A percentile compares a stretch with the other conserved stretches of the same genome.
Evolutionary conservation across 305 asterid genomes (phyloP).

Genomic region (Striga hermonthica): DNA sequence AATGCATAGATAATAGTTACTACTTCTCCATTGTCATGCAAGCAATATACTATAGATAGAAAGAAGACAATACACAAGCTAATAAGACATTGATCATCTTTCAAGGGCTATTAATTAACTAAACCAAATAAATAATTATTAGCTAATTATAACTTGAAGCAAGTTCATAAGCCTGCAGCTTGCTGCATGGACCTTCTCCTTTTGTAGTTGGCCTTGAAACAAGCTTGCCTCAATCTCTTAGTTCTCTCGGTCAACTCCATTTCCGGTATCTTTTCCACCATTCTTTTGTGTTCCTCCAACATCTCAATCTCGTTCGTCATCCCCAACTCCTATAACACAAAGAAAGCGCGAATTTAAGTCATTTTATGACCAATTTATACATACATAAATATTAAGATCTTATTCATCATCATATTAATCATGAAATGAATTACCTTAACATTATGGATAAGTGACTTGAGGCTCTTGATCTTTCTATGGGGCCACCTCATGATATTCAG

Average conservation of each 20-base stretch:
- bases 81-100: too few species aligned
- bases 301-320: slow-evolving; percentile 53
- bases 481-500: slow-evolving; percentile 76
- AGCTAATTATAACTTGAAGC: background rate
- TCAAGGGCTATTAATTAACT: too few species aligned
- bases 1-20: too few species aligned
- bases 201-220: slow-evolving; percentile 88
- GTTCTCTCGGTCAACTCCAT: slow-evolving; percentile 73
- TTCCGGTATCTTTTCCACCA: slow-evolving; percentile 61
- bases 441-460: slow-evolving; percentile 62
- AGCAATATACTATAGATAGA: too few species aligned
- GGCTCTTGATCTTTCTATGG: slow-evolving; percentile 82
- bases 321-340: slow-evolving; percentile 60
- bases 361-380: background rate
- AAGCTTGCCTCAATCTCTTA: slow-evolving; percentile 75
- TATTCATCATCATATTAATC: background rate
- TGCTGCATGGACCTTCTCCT: slow-evolving; percentile 57
- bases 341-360: background rate
- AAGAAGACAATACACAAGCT: too few species aligned
- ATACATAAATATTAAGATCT: background rate
- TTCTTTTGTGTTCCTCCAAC: slow-evolving; percentile 70
- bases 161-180: background rate
- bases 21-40: too few species aligned
- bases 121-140: too few species aligned
- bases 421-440: slow-evolving; percentile 70